Percentiles rank a stretch among this genome's conserved stretches.
Evolutionary conservation across 192 early-diverging fungal species (phyloP).

Genomic region (Gryganskiella cystojenkinii): DNA sequence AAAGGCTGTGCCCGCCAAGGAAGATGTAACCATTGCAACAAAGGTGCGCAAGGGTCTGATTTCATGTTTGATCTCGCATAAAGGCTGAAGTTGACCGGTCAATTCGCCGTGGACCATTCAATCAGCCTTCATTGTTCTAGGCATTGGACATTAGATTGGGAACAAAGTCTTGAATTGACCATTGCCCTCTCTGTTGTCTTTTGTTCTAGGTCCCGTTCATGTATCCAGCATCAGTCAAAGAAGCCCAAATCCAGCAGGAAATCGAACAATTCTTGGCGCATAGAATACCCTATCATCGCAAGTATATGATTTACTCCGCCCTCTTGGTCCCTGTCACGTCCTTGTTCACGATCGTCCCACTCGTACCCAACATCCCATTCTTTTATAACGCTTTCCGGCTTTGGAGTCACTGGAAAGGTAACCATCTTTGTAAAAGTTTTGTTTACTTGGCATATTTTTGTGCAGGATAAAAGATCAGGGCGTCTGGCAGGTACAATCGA

Average conservation of each 20-base stretch:
- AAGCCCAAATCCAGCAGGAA: slow-evolving; percentile 54
- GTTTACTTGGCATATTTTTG: background rate
- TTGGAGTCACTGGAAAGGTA: slow-evolving; percentile 86
- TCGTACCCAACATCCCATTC: slow-evolving; percentile 81
- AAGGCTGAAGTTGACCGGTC: background rate
- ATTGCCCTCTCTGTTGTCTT: background rate
- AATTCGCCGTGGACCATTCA: slow-evolving; percentile 6
- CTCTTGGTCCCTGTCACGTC: slow-evolving; percentile 75
- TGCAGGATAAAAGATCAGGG: background rate
- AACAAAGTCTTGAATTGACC: too few relatives aligned
- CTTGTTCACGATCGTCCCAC: slow-evolving; percentile 75
- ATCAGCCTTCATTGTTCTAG: too few relatives aligned
- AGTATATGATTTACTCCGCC: slow-evolving; percentile 75
- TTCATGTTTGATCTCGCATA: background rate
- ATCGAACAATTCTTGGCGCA: slow-evolving; percentile 59
- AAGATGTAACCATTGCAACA: slow-evolving; percentile 41
- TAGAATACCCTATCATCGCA: slow-evolving; percentile 73
- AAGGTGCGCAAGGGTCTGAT: slow-evolving; percentile 14
- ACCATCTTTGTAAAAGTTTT: slow-evolving; percentile 25
- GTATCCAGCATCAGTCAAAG: slow-evolving; percentile 61
- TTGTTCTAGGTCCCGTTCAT: slow-evolving; percentile 54
- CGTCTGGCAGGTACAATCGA: background rate
- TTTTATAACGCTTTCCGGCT: slow-evolving; percentile 84
- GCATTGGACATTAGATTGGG: too few relatives aligned
- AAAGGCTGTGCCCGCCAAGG: slow-evolving; percentile 73